These are phyloP conservation scores for Calvatia gigantea DNA, from an alignment of 768 basidiomycete species.

Conservation along the genomic window DNA sequence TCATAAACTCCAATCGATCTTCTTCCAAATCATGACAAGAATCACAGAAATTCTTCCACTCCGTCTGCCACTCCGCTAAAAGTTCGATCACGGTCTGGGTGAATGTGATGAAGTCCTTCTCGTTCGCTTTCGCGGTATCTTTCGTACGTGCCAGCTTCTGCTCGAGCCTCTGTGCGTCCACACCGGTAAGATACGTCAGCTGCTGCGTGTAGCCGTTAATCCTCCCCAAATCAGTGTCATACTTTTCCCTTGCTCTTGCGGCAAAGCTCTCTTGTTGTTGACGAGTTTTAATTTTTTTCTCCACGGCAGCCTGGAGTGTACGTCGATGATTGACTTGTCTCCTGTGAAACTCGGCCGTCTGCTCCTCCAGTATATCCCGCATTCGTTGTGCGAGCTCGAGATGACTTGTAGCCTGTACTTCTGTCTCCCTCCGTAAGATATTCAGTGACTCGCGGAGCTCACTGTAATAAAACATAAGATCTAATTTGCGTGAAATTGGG, in stretches of 20 bases:
- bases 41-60: constrained; percentile 96
- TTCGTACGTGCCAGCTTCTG: constrained; percentile 79
- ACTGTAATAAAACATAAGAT: constrained; percentile 33
- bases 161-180: constrained; percentile 84
- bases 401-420: constrained; percentile 72
- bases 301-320: constrained; percentile 65
- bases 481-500: neutral
- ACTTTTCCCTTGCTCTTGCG: constrained; percentile 83
- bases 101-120: constrained; percentile 85
- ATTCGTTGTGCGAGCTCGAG: constrained; percentile 69
- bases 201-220: constrained; percentile 93
- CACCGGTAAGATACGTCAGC: constrained; percentile 77
- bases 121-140: constrained; percentile 86
- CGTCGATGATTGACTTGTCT: constrained; percentile 71
- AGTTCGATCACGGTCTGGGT: constrained; percentile 72
- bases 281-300: constrained; percentile 86
- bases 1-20: constrained; percentile 89
- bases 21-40: constrained; percentile 97
- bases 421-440: constrained; percentile 78
- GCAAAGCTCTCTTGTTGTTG: constrained; percentile 84
- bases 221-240: constrained; percentile 81
- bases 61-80: constrained; percentile 78
- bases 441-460: constrained; percentile 81
- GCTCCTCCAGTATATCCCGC: constrained; percentile 66
- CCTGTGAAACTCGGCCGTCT: constrained; percentile 53